Percentiles rank a stretch among this genome's conserved stretches.
Conservation (phyloP, 2,329 filamentous ascomycete species). For the Colletotrichum brevisporum region DNA sequence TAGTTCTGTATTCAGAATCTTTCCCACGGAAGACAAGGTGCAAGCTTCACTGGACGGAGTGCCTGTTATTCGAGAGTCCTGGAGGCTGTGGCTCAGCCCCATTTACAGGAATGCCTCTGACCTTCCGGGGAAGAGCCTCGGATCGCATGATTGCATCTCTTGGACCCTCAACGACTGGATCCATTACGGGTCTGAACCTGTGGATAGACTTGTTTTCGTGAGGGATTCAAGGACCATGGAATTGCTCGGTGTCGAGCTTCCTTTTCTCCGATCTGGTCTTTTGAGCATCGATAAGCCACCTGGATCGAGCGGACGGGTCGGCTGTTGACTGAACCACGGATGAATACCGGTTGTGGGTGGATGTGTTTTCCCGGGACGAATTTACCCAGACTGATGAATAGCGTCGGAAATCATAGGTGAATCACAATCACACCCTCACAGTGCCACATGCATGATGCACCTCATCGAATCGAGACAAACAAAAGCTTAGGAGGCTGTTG, state of each 20-base stretch:
- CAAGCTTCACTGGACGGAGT: conserved; percentile 32
- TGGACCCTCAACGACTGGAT: conserved; percentile 54
- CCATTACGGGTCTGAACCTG: conserved; percentile 51
- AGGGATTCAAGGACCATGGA: conserved; percentile 42
- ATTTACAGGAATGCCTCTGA: conserved; percentile 43
- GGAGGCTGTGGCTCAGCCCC: conserved; percentile 48
- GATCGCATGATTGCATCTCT: conserved; percentile 45
- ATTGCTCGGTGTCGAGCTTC: conserved; percentile 50
- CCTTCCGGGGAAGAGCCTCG: conserved; percentile 45
- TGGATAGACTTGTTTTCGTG: conserved; percentile 51
- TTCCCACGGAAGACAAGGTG: conserved; percentile 44
- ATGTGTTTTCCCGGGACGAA: no score
- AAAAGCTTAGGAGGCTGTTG: no score
- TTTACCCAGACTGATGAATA: no score
- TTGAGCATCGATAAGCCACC: not conserved
- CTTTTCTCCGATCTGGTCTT: conserved; percentile 50
- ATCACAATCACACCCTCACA: no score
- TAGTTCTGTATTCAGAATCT: conserved; percentile 43
- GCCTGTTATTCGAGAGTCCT: conserved; percentile 42
- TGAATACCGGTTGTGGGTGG: not conserved
- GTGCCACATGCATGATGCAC: no score
- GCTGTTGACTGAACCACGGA: not conserved
- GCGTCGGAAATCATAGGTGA: no score
- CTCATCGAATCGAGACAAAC: no score
- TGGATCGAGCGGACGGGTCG: no score